Evolutionary conservation across 768 basidiomycete species (phyloP), one percentile per base, ranked within the genome.

Genomic region (Naganishia kalamii): DNA sequence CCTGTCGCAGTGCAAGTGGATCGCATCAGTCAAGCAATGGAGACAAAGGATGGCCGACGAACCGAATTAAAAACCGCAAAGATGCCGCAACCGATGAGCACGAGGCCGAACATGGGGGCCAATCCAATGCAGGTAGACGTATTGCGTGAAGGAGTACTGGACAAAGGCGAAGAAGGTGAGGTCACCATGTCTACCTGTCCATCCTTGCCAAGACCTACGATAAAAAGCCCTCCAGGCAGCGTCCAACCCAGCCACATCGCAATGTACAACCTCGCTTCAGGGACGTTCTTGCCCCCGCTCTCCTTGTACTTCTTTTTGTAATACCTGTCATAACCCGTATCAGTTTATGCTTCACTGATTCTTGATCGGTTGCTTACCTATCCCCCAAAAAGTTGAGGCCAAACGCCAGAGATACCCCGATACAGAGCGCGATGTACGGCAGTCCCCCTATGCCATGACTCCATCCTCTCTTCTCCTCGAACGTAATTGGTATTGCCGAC

Each of bases 141-240:
- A 68, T 32, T 63, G 63, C 4, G 57, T 52, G 54, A 63, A 68
- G 19, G 63, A 63, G 41, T 68, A 68, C 63, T 60, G 51, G n/a
- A 66, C 61, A 1, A 47, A 19, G 17, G 46, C 7, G 23, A 23
- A 47, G n/a, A n/a, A 7, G 46, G 46, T 19, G 19, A 41, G 19
- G 11, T 41, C 11, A 41, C 11, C 40, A 41, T 41, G 19, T 41
- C 19, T 19, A 10, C 19, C 40, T 10, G 40, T 10, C 19, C 10
- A 41, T 41, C 19, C 10, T 10, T 41, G n/a, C 40, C 15, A 6
- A 59, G 25, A 27, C 62, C 46, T 15, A 43, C 67, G 48, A 54
- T 63, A 48, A 68, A 68, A 19, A 68, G 63, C 4, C 59, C 50
- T 1, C 63, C 67, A 1, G 67, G 67, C 19, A 68, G 30, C 0